A percentile compares a stretch with the other conserved stretches of the same genome.
Conservation (phyloP, 352 stramenopile genomes). For the Pythium diclinum region DNA sequence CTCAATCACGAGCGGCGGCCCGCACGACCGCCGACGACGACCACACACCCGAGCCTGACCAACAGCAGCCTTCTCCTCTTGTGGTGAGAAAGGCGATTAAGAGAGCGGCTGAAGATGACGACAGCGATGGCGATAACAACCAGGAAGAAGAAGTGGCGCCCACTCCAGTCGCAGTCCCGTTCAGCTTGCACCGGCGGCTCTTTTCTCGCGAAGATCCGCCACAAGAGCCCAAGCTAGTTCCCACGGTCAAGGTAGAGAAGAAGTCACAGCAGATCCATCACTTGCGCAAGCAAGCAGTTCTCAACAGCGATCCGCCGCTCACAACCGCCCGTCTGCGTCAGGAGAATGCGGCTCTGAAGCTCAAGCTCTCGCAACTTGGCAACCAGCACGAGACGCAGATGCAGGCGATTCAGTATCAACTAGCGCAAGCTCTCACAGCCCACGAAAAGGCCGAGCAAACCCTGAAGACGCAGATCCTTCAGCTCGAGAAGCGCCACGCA, state of each 20-base stretch:
- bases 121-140: slow-evolving; percentile 18
- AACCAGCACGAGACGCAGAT: slow-evolving; percentile 22
- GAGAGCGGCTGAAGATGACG: neutral
- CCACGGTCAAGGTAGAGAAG: neutral
- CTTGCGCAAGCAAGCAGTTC: neutral
- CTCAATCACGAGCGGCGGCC: too few relatives aligned
- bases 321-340: slow-evolving; percentile 13
- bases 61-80: slow-evolving; percentile 16
- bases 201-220: neutral
- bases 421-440: neutral
- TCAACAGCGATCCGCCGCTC: slow-evolving; percentile 3
- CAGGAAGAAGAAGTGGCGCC: slow-evolving; percentile 14
- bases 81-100: neutral
- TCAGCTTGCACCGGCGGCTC: neutral
- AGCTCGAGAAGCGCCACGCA: slow-evolving; percentile 14
- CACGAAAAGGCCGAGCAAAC: slow-evolving; percentile 10
- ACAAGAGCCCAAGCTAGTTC: neutral
- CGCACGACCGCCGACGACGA: neutral
- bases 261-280: neutral
- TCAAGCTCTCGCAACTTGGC: slow-evolving; percentile 9
- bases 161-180: too few relatives aligned
- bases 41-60: neutral
- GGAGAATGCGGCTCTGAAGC: slow-evolving; percentile 23
- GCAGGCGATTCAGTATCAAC: slow-evolving; percentile 2
- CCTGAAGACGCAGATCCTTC: slow-evolving; percentile 17